Evolutionary conservation across 768 basidiomycete species (phyloP).

Genomic region (Amanita exitialis): DNA sequence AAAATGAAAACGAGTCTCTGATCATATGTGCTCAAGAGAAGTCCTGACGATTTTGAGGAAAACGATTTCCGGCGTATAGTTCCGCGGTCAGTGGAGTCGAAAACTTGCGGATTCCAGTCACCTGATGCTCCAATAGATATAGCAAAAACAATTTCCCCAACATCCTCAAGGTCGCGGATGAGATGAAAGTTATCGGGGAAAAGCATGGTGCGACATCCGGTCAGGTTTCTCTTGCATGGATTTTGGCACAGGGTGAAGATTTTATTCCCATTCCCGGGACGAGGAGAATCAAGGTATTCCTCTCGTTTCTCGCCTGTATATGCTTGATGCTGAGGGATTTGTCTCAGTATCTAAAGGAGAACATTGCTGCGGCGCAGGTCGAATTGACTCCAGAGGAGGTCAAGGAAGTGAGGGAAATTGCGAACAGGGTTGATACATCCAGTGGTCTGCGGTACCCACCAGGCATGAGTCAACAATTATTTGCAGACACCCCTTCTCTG

Average conservation of each 20-base stretch:
- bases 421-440: slow-evolving; percentile 20
- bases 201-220: slow-evolving; percentile 31
- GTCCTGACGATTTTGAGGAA: slow-evolving; percentile 21
- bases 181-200: slow-evolving; percentile 25
- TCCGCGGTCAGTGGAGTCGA: slow-evolving; percentile 16
- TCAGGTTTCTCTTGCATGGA: slow-evolving; percentile 39
- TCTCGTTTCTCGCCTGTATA: neutral
- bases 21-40: slow-evolving; percentile 16
- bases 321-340: neutral
- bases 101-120: too few relatives aligned
- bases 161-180: slow-evolving; percentile 28
- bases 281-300: slow-evolving; percentile 23
- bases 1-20: neutral
- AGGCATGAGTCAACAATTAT: too few relatives aligned
- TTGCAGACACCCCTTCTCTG: too few relatives aligned
- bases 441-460: too few relatives aligned
- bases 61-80: slow-evolving; percentile 14
- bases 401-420: slow-evolving; percentile 23
- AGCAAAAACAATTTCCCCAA: slow-evolving; percentile 37
- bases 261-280: slow-evolving; percentile 42
- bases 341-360: slow-evolving; percentile 19
- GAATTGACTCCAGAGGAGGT: slow-evolving; percentile 26
- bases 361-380: slow-evolving; percentile 24
- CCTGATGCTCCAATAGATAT: slow-evolving; percentile 13
- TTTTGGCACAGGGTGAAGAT: slow-evolving; percentile 36